Percentiles rank a stretch among this genome's conserved stretches.
These are phyloP conservation scores for Metschnikowia rubicola DNA, from an alignment of 805 yeast species.

Conservation along the genomic window DNA sequence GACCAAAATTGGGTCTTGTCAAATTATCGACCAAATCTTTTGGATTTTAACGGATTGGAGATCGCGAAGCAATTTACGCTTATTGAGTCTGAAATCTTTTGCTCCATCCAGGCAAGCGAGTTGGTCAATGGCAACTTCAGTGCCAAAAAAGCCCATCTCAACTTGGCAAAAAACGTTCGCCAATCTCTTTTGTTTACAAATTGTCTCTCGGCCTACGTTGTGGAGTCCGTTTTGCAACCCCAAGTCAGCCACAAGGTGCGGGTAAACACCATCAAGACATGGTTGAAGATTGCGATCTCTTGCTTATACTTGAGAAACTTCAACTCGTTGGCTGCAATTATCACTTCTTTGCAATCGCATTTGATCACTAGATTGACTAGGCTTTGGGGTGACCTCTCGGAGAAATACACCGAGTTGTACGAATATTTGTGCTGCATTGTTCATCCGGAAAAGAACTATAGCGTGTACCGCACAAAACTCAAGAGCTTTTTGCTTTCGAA, in stretches of 20 bases:
- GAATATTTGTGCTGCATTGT: constrained; percentile 63
- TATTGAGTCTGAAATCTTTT: constrained; percentile 64
- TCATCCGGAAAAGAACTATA: constrained; percentile 73
- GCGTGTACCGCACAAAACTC: constrained; percentile 62
- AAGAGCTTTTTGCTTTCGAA: constrained; percentile 49
- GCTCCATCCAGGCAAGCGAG: constrained; percentile 62
- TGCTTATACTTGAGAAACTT: constrained; percentile 71
- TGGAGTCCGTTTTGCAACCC: constrained; percentile 64
- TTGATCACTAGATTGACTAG: constrained; percentile 58
- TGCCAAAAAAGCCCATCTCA: constrained; percentile 54
- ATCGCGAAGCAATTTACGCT: constrained; percentile 74
- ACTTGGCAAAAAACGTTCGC: constrained; percentile 61
- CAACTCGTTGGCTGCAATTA: constrained; percentile 75
- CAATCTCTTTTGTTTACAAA: constrained; percentile 66
- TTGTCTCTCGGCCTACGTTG: constrained; percentile 64
- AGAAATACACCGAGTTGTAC: constrained; percentile 58
- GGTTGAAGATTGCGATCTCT: constrained; percentile 73
- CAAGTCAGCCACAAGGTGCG: constrained; percentile 47
- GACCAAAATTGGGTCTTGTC: constrained; percentile 58
- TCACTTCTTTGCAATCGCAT: constrained; percentile 73
- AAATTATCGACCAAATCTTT: constrained; percentile 48
- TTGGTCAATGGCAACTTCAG: constrained; percentile 62
- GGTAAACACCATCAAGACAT: constrained; percentile 53
- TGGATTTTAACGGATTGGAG: constrained; percentile 66
- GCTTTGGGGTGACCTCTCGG: constrained; percentile 57